Evolutionary conservation across 2,329 filamentous ascomycete genomes (phyloP).

Genomic region (Apiospora hydei): DNA sequence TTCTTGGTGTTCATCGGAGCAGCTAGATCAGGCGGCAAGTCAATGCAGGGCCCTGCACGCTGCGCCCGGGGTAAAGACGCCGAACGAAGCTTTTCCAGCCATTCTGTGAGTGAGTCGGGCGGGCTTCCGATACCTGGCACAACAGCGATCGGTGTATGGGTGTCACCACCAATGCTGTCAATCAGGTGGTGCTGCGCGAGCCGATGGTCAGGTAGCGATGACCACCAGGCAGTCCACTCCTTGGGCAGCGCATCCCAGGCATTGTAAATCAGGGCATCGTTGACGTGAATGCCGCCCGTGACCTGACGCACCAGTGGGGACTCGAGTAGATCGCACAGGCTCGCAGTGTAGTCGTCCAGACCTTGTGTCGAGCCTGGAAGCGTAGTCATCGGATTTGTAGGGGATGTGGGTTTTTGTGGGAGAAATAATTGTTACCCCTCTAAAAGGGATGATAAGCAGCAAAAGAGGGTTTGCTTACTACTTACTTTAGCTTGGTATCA

Average conservation of each 20-base stretch:
- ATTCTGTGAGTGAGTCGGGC: slow-evolving; percentile 35
- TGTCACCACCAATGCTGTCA: slow-evolving; percentile 36
- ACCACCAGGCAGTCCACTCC: slow-evolving; percentile 44
- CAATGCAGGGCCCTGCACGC: slow-evolving; percentile 28
- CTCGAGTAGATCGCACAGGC: slow-evolving; percentile 36
- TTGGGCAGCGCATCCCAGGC: slow-evolving; percentile 40
- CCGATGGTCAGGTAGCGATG: slow-evolving; percentile 38
- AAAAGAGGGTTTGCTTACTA: not conserved
- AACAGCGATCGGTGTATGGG: no score
- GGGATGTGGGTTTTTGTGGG: not conserved
- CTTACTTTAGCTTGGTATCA: not conserved
- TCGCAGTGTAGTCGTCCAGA: slow-evolving; percentile 34
- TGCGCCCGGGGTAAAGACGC: slow-evolving; percentile 37
- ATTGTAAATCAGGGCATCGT: slow-evolving; percentile 42
- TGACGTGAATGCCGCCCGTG: slow-evolving; percentile 45
- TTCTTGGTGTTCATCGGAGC: slow-evolving; percentile 44
- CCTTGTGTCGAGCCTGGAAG: not conserved
- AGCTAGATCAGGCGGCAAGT: slow-evolving; percentile 34
- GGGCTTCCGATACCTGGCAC: not conserved
- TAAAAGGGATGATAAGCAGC: not conserved
- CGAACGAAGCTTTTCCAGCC: slow-evolving; percentile 35
- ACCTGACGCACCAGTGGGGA: slow-evolving; percentile 42
- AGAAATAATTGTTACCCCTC: not conserved
- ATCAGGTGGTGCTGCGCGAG: slow-evolving; percentile 42
- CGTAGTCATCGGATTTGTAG: not conserved